Base-by-base conservation (phyloP, 148 eudicot species). In the Fagopyrum esculentum region DNA sequence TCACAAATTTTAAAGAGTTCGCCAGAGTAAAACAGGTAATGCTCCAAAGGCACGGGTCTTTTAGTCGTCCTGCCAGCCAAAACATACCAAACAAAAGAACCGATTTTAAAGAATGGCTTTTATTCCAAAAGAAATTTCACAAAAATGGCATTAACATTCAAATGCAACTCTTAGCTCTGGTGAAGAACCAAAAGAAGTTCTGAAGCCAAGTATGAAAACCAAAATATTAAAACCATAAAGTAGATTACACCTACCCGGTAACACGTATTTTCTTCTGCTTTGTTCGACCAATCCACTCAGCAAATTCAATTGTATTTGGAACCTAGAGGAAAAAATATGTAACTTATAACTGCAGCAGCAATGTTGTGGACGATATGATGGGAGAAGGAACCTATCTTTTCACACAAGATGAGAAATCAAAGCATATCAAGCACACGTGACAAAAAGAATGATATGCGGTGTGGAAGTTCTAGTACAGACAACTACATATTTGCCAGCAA, bases 1-100 rank as follows among this genome's bases (percentile, higher is more conserved):
- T 95, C 99, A 82, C 97, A 95, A 74, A 95, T 81, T 85, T 87
- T 87, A 83, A 86, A 89, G 49, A 95, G 89, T 76, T 95, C 99
- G 71, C 99, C 97, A 13, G 93, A 86, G 82, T 92, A 89, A 70
- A 92, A 95, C 45, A 95, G 80, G 80, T 93, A 95, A 76, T 95
- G 99, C 84, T 95, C 99, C 88, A 95, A 82, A 10, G 99, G 99
- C 75, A 95, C 99, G 63, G 99, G 99, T 83, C 99, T 90, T 83
- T 83, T 95, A 15, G 92, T 89, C 51, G 99, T 95, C 96, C 99
- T 95, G 90, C 75, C 78, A 77, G 26, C 40, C 50, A 75, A 75
- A 79, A 69, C 45, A 40, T 66, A 40, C 19, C 46, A 66, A 40
- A 66, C 17, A 30, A 69, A 44, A 22, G 22, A 66, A 12, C 22